Conservation (phyloP, 2,329 filamentous ascomycete species). For the Colletotrichum sp. region DNA sequence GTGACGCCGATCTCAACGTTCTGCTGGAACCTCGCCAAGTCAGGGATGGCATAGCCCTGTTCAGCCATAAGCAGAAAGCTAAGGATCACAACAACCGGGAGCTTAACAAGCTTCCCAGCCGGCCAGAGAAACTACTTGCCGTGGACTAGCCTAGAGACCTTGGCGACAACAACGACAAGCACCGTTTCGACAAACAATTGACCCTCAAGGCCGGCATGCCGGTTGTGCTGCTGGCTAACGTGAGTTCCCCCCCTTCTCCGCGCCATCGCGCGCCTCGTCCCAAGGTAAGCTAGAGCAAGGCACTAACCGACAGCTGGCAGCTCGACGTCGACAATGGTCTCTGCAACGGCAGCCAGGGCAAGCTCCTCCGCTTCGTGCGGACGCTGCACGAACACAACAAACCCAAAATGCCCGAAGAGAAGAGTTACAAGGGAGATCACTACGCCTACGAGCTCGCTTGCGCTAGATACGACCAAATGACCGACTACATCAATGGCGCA, state of each 20-base stretch:
- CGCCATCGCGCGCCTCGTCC: not conserved
- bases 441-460: not conserved
- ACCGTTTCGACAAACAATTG: not conserved
- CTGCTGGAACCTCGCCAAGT: slow-evolving; percentile 51
- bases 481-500: not conserved
- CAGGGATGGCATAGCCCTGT: not conserved
- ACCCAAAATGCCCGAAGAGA: not conserved
- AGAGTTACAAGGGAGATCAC: not conserved
- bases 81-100: not conserved
- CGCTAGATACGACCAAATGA: not conserved
- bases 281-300: too few species aligned
- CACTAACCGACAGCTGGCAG: fast-evolving
- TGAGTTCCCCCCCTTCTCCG: not conserved
- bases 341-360: slow-evolving; percentile 4
- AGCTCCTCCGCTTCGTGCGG: not conserved
- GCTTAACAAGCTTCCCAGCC: not conserved
- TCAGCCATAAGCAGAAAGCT: not conserved
- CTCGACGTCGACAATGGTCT: not conserved
- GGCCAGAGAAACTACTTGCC: not conserved
- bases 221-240: not conserved
- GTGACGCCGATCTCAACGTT: slow-evolving; percentile 40
- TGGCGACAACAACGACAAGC: not conserved
- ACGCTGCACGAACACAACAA: slow-evolving; percentile 36
- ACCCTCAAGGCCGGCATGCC: slow-evolving; percentile 1
- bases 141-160: not conserved